phyloP scores from a whole-genome alignment of 371 early-diverging fungal genomes.

The Mortierella sp. region DNA sequence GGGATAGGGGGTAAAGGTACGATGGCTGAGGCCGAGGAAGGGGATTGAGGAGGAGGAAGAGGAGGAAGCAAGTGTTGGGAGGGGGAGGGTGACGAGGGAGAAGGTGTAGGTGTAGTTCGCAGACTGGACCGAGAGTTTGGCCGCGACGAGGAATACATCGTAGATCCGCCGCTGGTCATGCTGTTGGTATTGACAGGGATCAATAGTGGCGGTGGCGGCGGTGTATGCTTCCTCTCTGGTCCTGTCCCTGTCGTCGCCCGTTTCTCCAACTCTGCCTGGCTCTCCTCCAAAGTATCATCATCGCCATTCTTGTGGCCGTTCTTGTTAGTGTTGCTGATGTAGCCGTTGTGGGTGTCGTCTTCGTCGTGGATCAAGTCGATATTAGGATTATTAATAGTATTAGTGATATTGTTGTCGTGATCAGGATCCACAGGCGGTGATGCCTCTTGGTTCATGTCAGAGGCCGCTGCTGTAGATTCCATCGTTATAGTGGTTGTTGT shows the following conservation, averaged over 20 bases:
- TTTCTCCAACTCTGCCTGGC: neutral
- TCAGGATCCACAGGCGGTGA: neutral
- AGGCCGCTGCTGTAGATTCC: neutral
- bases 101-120: neutral
- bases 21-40: neutral
- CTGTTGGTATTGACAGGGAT: neutral
- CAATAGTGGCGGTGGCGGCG: neutral
- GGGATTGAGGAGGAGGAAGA: neutral
- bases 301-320: neutral
- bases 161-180: neutral
- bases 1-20: neutral
- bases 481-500: neutral
- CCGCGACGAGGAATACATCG: neutral
- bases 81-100: neutral
- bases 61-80: neutral
- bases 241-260: neutral
- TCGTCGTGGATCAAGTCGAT: neutral
- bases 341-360: neutral
- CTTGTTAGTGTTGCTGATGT: neutral
- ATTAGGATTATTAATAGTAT: slow-evolving; percentile 7
- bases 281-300: neutral
- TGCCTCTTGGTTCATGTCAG: slow-evolving; percentile 13
- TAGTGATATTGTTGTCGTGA: neutral
- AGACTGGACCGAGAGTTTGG: neutral
- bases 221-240: neutral